Conservation (phyloP, 129 eudicot species). For the Arctium minus region DNA sequence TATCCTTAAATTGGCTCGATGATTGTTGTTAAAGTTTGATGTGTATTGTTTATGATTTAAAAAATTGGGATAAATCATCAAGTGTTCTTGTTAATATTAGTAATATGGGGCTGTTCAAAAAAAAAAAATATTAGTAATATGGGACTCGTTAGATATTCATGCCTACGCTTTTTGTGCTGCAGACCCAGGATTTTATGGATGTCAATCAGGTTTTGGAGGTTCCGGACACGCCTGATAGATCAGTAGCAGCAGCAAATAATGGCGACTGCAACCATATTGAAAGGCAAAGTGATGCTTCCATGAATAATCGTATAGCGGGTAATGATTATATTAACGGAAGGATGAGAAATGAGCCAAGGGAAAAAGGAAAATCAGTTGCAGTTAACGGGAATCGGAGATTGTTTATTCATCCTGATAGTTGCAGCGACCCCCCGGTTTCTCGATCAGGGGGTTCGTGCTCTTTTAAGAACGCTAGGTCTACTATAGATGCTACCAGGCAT, state of each 20-base stretch:
- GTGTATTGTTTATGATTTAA: not conserved
- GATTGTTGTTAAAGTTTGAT: not conserved
- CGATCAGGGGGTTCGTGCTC: constrained; percentile 14
- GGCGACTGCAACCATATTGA: not conserved
- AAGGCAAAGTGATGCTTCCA: not conserved
- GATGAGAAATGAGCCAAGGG: constrained; percentile 16
- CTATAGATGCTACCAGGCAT: constrained; percentile 1
- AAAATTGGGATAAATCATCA: not conserved
- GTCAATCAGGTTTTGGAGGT: constrained; percentile 40
- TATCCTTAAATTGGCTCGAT: not conserved
- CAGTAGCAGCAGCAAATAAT: constrained; percentile 4
- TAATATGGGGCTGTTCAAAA: not conserved
- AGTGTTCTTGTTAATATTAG: not conserved
- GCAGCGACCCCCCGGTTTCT: not conserved
- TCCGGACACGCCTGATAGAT: constrained; percentile 73
- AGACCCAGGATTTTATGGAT: constrained; percentile 57
- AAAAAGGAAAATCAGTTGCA: constrained; percentile 12
- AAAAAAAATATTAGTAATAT: not conserved
- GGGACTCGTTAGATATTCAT: not conserved
- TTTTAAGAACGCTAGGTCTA: constrained; percentile 1
- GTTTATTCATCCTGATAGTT: constrained; percentile 5
- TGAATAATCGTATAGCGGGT: not conserved
- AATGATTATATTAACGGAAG: constrained; percentile 18
- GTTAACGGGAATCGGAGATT: constrained; percentile 27
- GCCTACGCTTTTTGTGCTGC: constrained; percentile 14